These are phyloP conservation scores for Dactylellina drechsleri DNA, from an alignment of 2,329 filamentous ascomycete species.

Conservation along the genomic window DNA sequence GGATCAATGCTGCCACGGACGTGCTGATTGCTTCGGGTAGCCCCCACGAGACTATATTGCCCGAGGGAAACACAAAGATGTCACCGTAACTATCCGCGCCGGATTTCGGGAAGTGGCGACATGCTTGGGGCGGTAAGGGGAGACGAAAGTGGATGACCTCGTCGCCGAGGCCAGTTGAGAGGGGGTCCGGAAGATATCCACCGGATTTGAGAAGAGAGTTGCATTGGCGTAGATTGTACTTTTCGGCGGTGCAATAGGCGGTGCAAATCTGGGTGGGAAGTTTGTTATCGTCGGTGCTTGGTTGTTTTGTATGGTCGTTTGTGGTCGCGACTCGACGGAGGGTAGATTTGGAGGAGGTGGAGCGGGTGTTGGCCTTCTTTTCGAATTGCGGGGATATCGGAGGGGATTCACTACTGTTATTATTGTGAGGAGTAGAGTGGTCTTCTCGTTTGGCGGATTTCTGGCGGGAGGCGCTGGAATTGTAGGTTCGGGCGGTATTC, in stretches of 20 bases:
- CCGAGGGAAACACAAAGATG: constrained; percentile 94
- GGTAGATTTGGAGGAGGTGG: constrained; percentile 74
- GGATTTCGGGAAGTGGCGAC: constrained; percentile 58
- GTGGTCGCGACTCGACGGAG: constrained; percentile 77
- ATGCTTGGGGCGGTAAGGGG: constrained; percentile 62
- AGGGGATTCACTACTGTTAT: constrained; percentile 15
- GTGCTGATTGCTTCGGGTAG: constrained; percentile 78
- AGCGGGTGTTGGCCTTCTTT: constrained; percentile 66
- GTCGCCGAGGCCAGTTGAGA: constrained; percentile 71
- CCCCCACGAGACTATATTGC: constrained; percentile 92
- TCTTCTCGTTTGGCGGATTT: constrained; percentile 29
- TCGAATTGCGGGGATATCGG: constrained; percentile 56
- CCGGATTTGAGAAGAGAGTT: constrained; percentile 68
- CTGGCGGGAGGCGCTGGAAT: constrained; percentile 26
- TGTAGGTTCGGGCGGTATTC: constrained; percentile 26
- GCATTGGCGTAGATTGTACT: constrained; percentile 71
- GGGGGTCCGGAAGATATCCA: constrained; percentile 72
- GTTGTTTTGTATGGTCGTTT: constrained; percentile 12
- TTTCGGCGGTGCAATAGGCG: constrained; percentile 75
- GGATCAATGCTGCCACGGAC: constrained; percentile 75
- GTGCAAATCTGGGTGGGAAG: constrained; percentile 61
- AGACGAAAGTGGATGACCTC: constrained; percentile 71
- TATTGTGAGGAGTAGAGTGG: not conserved
- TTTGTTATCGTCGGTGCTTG: constrained; percentile 17
- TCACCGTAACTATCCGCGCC: constrained; percentile 76